A percentile compares a stretch with the other conserved stretches of the same genome.
These are phyloP conservation scores for Podospora sp. DNA, from an alignment of 495 filamentous ascomycete species.

Conservation along the genomic window DNA sequence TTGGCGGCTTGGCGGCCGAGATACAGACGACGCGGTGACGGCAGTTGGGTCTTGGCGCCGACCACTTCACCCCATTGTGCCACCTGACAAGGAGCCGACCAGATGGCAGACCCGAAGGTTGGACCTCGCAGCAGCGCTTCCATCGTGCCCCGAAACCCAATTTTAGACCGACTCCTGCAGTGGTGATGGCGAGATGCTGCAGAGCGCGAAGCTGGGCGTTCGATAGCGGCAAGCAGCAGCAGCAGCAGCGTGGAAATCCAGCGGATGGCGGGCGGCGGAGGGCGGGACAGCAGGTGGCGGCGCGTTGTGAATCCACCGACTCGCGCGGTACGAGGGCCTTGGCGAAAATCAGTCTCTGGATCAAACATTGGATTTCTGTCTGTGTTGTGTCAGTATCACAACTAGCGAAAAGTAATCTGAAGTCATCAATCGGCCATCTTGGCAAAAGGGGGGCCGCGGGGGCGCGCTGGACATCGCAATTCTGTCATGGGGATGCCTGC, in stretches of 20 bases:
- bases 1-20: constrained; percentile 25
- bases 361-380: constrained; percentile 14
- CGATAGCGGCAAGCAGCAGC: neutral
- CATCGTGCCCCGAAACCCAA: neutral
- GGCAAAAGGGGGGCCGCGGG: neutral
- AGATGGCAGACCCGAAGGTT: neutral
- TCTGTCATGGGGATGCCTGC: constrained; percentile 7
- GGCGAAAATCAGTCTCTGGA: constrained; percentile 9
- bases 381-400: constrained; percentile 2
- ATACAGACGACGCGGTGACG: constrained; percentile 8
- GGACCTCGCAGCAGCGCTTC: neutral
- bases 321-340: constrained; percentile 9
- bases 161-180: neutral
- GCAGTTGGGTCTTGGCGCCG: constrained; percentile 13
- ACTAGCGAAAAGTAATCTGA: neutral
- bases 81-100: neutral
- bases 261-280: neutral
- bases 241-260: neutral
- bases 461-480: constrained; percentile 8
- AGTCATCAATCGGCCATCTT: neutral
- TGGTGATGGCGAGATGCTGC: constrained; percentile 8
- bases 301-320: constrained; percentile 5
- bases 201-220: neutral
- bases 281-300: no score
- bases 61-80: constrained; percentile 14